Evolutionary conservation across 2,329 filamentous ascomycete genomes (phyloP).

Genomic region (Fusarium lateritium): DNA sequence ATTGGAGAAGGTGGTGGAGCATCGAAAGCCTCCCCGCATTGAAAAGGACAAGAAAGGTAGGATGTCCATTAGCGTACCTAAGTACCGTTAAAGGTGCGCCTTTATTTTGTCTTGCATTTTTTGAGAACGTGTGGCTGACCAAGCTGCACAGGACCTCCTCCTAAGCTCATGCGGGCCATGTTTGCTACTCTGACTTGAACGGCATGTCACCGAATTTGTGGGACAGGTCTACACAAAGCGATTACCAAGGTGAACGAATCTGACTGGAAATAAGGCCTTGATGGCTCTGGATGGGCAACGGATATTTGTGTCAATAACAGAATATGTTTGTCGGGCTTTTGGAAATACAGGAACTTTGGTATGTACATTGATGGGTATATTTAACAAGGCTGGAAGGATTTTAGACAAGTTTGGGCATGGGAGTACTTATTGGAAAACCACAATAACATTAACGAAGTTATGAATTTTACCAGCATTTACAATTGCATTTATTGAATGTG

Average conservation of each 20-base stretch:
- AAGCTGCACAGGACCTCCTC: slow-evolving; percentile 69
- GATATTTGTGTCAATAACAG: slow-evolving; percentile 29
- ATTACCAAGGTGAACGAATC: slow-evolving; percentile 20
- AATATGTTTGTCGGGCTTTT: slow-evolving; percentile 18
- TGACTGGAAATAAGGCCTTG: slow-evolving; percentile 29
- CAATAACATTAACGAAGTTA: slow-evolving; percentile 42
- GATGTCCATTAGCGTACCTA: slow-evolving; percentile 87
- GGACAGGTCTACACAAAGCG: slow-evolving; percentile 2
- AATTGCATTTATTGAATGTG: not conserved
- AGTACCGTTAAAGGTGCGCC: slow-evolving; percentile 73
- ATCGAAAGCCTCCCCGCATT: slow-evolving; percentile 74
- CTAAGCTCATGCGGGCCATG: slow-evolving; percentile 77
- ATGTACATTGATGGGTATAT: slow-evolving; percentile 26
- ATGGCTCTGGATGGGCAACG: slow-evolving; percentile 16
- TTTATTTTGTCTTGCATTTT: slow-evolving; percentile 42
- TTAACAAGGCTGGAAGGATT: slow-evolving; percentile 16
- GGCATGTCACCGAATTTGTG: slow-evolving; percentile 3
- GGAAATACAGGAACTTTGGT: slow-evolving; percentile 10
- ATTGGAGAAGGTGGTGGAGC: slow-evolving; percentile 69
- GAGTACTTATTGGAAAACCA: slow-evolving; percentile 37
- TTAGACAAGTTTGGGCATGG: slow-evolving; percentile 33
- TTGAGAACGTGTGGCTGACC: slow-evolving; percentile 52
- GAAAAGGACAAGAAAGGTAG: slow-evolving; percentile 97
- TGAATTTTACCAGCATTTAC: slow-evolving; percentile 1
- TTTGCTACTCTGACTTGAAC: slow-evolving; percentile 76